A percentile compares a stretch with the other conserved stretches of the same genome.
Conservation (phyloP, 164 flowering plant genomes). For the Liriodendron chinense region DNA sequence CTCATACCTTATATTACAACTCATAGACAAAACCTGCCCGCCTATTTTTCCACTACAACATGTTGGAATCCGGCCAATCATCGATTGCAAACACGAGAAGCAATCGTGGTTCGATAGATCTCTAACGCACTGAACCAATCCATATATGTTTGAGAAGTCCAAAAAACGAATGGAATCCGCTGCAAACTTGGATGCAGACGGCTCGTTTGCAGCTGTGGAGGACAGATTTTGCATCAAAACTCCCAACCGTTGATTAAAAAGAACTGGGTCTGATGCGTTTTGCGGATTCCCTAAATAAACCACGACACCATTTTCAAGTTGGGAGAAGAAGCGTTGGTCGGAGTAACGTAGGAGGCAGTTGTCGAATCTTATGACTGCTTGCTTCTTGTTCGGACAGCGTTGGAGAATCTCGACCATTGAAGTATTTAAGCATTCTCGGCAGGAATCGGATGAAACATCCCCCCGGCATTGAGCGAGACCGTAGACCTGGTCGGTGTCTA, state of each 20-base stretch:
- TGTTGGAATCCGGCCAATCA: neutral
- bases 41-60: slow-evolving; percentile 6
- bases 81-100: neutral
- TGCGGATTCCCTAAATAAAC: too few relatives aligned
- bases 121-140: slow-evolving; percentile 13
- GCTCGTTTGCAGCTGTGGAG: neutral
- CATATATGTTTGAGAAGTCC: too few relatives aligned
- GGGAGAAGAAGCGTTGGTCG: too few relatives aligned
- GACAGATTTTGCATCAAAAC: neutral
- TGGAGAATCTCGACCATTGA: too few relatives aligned
- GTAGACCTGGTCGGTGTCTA: too few relatives aligned
- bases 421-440: too few relatives aligned
- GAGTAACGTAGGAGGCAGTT: too few relatives aligned
- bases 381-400: too few relatives aligned
- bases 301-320: too few relatives aligned
- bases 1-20: slow-evolving; percentile 14
- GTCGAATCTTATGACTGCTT: too few relatives aligned
- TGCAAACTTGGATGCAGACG: neutral
- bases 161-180: neutral
- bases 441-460: too few relatives aligned
- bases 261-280: neutral
- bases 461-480: too few relatives aligned
- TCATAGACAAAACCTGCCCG: neutral
- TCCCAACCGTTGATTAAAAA: neutral
- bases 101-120: slow-evolving; percentile 2